Evolutionary conservation across 352 stramenopile species (phyloP), one percentile per base, ranked within the genome.

Genomic region (Pythium coloratum): DNA sequence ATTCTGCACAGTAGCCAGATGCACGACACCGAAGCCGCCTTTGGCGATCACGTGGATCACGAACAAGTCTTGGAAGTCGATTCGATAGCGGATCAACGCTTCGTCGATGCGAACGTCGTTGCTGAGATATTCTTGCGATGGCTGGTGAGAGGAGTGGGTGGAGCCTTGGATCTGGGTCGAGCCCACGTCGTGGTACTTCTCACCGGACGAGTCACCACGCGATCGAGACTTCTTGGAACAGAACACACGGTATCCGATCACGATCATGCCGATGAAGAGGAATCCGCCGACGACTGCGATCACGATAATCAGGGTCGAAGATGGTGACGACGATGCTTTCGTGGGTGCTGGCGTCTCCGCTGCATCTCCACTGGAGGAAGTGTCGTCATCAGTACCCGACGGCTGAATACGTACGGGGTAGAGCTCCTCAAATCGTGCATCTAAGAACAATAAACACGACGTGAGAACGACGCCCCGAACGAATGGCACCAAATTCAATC

Each of bases 41-140:
- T 65, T 70, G 30, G 62, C 67, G 14, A 74, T 64, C 12, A 59
- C 5, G 4, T 24, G 24, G 1, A 59, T 9, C 42, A 67, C 44
- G 3, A 51, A 30, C 10, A 71, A 46, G 34, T 71, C 65, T 28
- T 67, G 42, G 13, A 59, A 47, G 6, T 38, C 53, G 28, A 71
- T 62, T 9, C 59, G 58, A 34, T 55, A 67, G 1, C 53, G 38
- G 16, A 75, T 66, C 7, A 75, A 34, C 28, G 13, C 34, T 10
- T 56, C 33, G 44, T 75, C 69, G 33, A 63, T 75, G 40, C 63
- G 69, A 38, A 75, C 55, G 26, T 75, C 69, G 51, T 75, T 71
- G 46, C 10, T 40, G n/a, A 74, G 62, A 46, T 74, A 70, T 26
- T 70, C 68, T 32, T 67, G 56, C 2, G 67, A 60, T 6, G 0